phyloP scores from a whole-genome alignment of 2,329 filamentous ascomycete genomes.

The Sporothrix brasiliensis region DNA sequence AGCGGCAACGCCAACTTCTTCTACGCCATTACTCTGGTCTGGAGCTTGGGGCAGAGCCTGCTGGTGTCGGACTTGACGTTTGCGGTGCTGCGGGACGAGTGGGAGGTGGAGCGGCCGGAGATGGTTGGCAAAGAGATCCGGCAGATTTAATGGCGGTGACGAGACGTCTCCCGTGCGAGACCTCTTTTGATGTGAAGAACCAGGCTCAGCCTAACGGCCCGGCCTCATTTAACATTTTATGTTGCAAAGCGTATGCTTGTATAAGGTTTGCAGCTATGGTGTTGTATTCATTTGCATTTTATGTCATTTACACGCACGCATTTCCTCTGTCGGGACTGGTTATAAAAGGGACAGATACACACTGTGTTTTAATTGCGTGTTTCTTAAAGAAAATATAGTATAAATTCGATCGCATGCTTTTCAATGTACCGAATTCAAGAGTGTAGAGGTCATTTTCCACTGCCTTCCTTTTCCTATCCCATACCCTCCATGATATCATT shows the following conservation, averaged over 20 bases:
- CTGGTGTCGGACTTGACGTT: conserved; percentile 87
- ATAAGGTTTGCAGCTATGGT: background rate
- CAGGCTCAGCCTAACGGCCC: background rate
- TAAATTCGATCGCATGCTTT: background rate
- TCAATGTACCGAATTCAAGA: background rate
- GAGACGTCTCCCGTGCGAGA: background rate
- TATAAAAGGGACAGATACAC: conserved; percentile 7
- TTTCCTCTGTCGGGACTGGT: conserved; percentile 20
- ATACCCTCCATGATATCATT: conserved; percentile 17
- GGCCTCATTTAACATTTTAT: background rate
- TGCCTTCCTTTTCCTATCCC: background rate
- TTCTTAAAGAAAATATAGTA: background rate
- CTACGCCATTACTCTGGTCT: conserved; percentile 98
- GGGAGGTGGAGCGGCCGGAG: conserved; percentile 89
- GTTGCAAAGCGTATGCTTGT: background rate
- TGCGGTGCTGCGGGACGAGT: conserved; percentile 86
- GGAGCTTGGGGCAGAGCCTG: conserved; percentile 87
- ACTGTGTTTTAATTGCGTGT: background rate
- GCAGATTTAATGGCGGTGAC: conserved; percentile 62
- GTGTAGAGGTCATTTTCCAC: conserved; percentile 11
- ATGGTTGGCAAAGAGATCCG: conserved; percentile 84
- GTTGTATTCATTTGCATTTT: conserved; percentile 13
- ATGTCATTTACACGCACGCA: background rate
- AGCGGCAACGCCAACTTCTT: conserved; percentile 99
- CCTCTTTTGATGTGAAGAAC: background rate